A percentile compares a stretch with the other conserved stretches of the same genome.
Evolutionary conservation across 768 basidiomycete species (phyloP).

Genomic region (Russula compacta): DNA sequence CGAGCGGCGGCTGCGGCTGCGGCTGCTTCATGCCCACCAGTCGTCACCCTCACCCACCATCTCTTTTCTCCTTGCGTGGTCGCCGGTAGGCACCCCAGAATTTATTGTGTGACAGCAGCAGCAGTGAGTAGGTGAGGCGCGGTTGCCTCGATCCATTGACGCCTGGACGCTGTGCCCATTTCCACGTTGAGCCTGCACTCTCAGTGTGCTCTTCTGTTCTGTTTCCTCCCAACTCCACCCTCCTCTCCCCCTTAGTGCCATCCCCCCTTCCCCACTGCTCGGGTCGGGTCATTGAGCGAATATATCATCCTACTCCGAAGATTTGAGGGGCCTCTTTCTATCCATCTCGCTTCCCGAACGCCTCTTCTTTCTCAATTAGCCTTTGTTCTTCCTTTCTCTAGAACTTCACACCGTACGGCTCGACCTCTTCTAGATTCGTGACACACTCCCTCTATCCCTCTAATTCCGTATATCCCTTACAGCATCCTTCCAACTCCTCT

Average conservation of each 20-base stretch:
- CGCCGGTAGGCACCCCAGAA: neutral
- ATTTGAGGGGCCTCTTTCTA: neutral
- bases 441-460: neutral
- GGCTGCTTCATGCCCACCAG: no score
- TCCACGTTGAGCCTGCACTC: neutral
- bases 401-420: constrained; percentile 4
- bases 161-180: constrained; percentile 13
- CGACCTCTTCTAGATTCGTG: constrained; percentile 12
- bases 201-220: neutral
- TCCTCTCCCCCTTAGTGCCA: neutral
- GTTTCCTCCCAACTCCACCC: neutral
- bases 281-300: neutral
- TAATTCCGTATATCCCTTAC: constrained; percentile 5
- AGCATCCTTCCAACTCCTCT: neutral
- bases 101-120: neutral
- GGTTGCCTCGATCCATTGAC: constrained; percentile 11
- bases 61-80: no score
- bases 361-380: constrained; percentile 7
- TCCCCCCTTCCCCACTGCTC: no score
- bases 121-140: neutral
- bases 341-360: constrained; percentile 1
- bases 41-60: no score
- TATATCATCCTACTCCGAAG: constrained; percentile 5
- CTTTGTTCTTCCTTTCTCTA: constrained; percentile 6
- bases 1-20: no score